Percentiles rank a stretch among this genome's conserved stretches.
These are phyloP conservation scores for Paecilomyces dactylethromorphus DNA, from an alignment of 2,329 filamentous ascomycete species.

Conservation along the genomic window DNA sequence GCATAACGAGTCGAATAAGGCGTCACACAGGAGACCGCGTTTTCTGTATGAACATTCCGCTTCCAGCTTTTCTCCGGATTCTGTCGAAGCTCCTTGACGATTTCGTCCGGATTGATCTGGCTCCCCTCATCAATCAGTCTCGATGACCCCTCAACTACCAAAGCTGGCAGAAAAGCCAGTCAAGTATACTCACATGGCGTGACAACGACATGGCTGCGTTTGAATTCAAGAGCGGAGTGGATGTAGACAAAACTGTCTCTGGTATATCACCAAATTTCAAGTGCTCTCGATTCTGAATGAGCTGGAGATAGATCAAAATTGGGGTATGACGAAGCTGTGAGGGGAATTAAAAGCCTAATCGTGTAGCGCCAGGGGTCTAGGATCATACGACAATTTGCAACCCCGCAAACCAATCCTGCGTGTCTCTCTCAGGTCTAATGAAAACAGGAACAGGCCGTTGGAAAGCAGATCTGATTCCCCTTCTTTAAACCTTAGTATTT, in stretches of 20 bases:
- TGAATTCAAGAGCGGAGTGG: neutral
- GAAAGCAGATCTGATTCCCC: neutral
- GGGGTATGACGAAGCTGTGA: too few relatives aligned
- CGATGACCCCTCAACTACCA: neutral
- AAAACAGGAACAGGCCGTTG: neutral
- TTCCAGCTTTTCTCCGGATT: conserved; percentile 16
- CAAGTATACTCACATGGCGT: conserved; percentile 1
- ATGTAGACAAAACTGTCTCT: neutral
- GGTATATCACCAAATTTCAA: neutral
- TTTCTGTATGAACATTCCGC: conserved; percentile 20
- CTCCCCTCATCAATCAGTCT: neutral
- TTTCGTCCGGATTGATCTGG: conserved; percentile 21
- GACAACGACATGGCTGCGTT: conserved; percentile 2
- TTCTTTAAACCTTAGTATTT: neutral
- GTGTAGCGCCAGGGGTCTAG: too few relatives aligned
- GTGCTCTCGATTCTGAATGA: too few relatives aligned
- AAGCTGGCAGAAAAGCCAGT: neutral
- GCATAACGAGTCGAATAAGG: conserved; percentile 29
- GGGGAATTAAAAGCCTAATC: too few relatives aligned
- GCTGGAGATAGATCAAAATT: too few relatives aligned
- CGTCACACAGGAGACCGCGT: conserved; percentile 16
- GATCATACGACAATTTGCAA: too few relatives aligned
- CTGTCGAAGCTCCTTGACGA: conserved; percentile 17
- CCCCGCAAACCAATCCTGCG: too few relatives aligned
- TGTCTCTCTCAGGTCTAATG: neutral